A percentile compares a stretch with the other conserved stretches of the same genome.
Evolutionary conservation across 106 monocot genomes (phyloP).

Genomic region (Dioscorea zingiberensis): DNA sequence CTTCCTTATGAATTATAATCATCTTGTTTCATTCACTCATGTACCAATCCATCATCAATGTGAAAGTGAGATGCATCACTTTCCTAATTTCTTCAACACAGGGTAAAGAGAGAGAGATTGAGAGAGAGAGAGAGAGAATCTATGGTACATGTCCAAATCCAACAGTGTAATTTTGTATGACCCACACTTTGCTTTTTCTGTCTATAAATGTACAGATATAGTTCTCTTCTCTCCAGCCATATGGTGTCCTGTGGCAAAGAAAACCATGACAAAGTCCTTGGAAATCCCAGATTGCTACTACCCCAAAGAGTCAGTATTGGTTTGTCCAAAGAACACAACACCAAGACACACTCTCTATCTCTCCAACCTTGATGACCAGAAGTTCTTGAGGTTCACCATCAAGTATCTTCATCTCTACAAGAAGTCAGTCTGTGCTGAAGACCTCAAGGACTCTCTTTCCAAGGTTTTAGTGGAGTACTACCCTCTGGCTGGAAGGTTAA

Average conservation of each 20-base stretch:
- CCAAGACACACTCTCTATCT: slow-evolving; percentile 61
- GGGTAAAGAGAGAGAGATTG: not conserved
- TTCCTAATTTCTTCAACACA: no score
- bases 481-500: slow-evolving; percentile 78
- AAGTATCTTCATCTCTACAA: slow-evolving; percentile 72
- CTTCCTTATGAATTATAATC: no score
- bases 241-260: not conserved
- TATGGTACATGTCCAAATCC: not conserved
- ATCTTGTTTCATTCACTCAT: no score
- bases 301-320: slow-evolving; percentile 31
- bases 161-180: not conserved
- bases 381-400: slow-evolving; percentile 81
- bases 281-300: slow-evolving; percentile 68
- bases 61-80: no score
- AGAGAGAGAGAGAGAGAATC: not conserved
- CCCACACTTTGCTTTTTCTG: slow-evolving; percentile 1
- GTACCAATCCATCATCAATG: no score
- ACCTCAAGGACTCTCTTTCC: slow-evolving; percentile 44
- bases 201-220: no score
- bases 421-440: slow-evolving; percentile 17
- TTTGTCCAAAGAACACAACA: slow-evolving; percentile 37
- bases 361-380: slow-evolving; percentile 90
- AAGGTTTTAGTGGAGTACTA: slow-evolving; percentile 58
- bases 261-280: slow-evolving; percentile 33
- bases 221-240: not conserved